phyloP scores from a whole-genome alignment of 257 asterid genomes.

The Forsythia suspensa region DNA sequence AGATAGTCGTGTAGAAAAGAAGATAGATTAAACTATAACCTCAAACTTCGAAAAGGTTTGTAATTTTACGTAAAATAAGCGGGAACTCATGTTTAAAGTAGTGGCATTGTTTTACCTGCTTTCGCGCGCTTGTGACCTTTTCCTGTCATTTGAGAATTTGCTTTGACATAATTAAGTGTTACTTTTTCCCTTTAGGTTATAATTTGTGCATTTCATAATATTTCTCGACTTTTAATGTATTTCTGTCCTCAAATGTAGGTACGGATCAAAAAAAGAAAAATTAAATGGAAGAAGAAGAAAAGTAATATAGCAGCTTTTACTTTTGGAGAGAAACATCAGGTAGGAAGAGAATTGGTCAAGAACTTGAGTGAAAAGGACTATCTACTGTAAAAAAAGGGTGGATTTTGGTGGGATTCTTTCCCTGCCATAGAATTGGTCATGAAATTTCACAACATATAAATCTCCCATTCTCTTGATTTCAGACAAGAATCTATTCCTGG shows the following conservation, averaged over 20 bases:
- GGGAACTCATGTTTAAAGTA: conserved; percentile 16
- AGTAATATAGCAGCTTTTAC: conserved; percentile 31
- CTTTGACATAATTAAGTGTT: too few relatives aligned
- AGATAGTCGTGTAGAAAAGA: conserved; percentile 25
- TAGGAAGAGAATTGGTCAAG: conserved; percentile 16
- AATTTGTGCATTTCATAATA: too few relatives aligned
- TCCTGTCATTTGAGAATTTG: too few relatives aligned
- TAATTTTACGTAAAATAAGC: neutral
- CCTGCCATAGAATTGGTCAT: conserved; percentile 31
- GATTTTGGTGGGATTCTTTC: conserved; percentile 41
- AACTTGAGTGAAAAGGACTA: conserved; percentile 23
- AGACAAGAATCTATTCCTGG: conserved; percentile 3
- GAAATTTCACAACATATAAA: conserved; percentile 24
- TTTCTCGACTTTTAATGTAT: too few relatives aligned
- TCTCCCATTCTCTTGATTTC: conserved; percentile 7
- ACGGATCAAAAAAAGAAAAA: too few relatives aligned
- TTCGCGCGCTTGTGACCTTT: too few relatives aligned
- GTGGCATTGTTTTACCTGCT: too few relatives aligned
- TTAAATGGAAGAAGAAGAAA: neutral
- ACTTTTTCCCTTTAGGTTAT: too few relatives aligned
- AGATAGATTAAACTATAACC: conserved; percentile 7
- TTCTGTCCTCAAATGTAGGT: too few relatives aligned
- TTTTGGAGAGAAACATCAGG: conserved; percentile 15
- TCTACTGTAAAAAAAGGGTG: conserved; percentile 30
- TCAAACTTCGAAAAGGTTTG: conserved; percentile 13